Conservation (phyloP, 176 grass and related monocot species). For the Triticum turgidum region DNA sequence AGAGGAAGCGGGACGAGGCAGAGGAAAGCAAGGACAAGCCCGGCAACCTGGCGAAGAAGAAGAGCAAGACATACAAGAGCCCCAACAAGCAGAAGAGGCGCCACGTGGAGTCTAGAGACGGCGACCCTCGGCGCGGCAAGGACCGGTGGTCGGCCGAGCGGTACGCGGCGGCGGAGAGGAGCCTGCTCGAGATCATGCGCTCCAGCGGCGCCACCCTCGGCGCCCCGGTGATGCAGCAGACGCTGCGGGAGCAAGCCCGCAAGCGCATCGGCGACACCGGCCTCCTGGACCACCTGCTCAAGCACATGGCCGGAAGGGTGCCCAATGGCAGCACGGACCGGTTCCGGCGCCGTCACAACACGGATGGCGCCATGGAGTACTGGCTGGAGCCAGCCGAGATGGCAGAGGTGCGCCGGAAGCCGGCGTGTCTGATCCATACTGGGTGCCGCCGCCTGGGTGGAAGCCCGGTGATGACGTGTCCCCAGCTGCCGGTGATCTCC, state of each 20-base stretch:
- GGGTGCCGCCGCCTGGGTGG: constrained; percentile 77
- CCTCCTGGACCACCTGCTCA: constrained; percentile 87
- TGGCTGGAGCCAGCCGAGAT: constrained; percentile 91
- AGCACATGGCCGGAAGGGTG: constrained; percentile 77
- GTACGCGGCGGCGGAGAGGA: constrained; percentile 62
- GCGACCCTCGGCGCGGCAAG: constrained; percentile 47
- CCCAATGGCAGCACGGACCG: constrained; percentile 54
- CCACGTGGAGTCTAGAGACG: constrained; percentile 40
- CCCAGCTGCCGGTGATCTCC: constrained; percentile 39
- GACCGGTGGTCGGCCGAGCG: constrained; percentile 76
- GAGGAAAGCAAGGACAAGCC: constrained; percentile 23
- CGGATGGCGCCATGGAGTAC: constrained; percentile 91
- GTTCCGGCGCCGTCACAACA: constrained; percentile 75
- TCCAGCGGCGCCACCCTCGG: constrained; percentile 41
- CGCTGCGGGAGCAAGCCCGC: constrained; percentile 68
- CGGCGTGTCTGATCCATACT: constrained; percentile 66
- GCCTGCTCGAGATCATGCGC: constrained; percentile 69
- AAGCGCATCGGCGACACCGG: constrained; percentile 92
- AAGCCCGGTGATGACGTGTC: constrained; percentile 67
- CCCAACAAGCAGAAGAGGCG: constrained; percentile 47
- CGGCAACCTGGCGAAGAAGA: not conserved
- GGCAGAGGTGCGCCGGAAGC: constrained; percentile 52
- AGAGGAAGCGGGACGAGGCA: constrained; percentile 43
- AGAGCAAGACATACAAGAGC: constrained; percentile 25
- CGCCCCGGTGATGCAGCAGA: constrained; percentile 63